Evolutionary conservation across 176 grass and related monocot species (phyloP), one percentile per base, ranked within the genome.

Genomic region (Pharus latifolius): DNA sequence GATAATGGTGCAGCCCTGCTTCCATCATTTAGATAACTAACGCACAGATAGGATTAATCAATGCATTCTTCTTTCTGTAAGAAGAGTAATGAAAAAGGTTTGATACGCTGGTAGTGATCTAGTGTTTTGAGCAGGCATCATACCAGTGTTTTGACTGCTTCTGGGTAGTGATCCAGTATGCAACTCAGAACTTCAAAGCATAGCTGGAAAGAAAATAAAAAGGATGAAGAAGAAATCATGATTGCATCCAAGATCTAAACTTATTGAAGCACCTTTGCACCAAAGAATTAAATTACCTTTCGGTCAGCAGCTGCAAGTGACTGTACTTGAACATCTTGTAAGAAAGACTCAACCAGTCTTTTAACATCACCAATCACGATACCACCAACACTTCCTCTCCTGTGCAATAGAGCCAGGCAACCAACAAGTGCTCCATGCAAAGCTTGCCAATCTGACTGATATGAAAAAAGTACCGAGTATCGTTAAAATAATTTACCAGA

Each of bases 401-500:
- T 92, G 15, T 42, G 70, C 86, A 97, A 88, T 34, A 97, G 46
- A 63, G 93, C 86, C 67, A 82, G 42, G 62, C 89, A 97, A 73
- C 89, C 93, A 74, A 90, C 77, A 45, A 97, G 86, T 74, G 73
- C 86, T 72, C 93, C 93, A 35, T 54, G 77, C 40, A 97, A 37
- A 58, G 83, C 85, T n/a, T 84, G 78, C 93, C 93, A 97, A 87
- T 97, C 93, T 80, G 86, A 85, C 93, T 97, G 83, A 74, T 77
- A 70, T 60, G 50, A 83, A 56, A 48, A 41, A 64, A 56, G 22
- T 14, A 86, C 19, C n/a, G 29, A 38, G 22, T 28, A 61, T 11
- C 42, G 8, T 11, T 33, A 56, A 18, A 7, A 60, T 53, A 32
- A 65, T 46, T 4, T 9, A 73, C 19, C 49, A 63, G 67, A 70